Percentiles rank a stretch among this genome's conserved stretches.
Evolutionary conservation across 805 yeast genomes (phyloP).

Genomic region (Candida qinlingensis): DNA sequence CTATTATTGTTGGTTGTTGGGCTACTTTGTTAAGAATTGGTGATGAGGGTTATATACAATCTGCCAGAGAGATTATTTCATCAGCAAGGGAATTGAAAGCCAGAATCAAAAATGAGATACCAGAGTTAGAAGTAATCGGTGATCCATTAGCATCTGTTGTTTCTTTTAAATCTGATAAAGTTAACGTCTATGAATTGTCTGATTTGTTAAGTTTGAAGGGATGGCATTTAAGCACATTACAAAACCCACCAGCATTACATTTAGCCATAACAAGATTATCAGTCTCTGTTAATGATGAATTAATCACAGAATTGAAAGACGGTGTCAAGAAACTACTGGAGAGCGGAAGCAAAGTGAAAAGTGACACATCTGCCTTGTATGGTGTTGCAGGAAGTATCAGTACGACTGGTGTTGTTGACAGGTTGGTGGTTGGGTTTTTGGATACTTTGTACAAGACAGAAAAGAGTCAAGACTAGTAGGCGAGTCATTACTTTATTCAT

Average conservation of each 20-base stretch:
- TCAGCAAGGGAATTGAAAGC: slow-evolving; percentile 56
- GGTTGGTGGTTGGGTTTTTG: slow-evolving; percentile 71
- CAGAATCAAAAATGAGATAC: slow-evolving; percentile 41
- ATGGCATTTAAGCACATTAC: slow-evolving; percentile 88
- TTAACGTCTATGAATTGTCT: slow-evolving; percentile 75
- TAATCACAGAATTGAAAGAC: slow-evolving; percentile 41
- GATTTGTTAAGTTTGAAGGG: slow-evolving; percentile 64
- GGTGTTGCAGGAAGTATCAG: slow-evolving; percentile 93
- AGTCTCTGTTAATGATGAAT: slow-evolving; percentile 52
- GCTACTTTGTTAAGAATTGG: slow-evolving; percentile 84
- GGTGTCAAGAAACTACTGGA: slow-evolving; percentile 18
- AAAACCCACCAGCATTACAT: slow-evolving; percentile 87
- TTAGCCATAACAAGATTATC: slow-evolving; percentile 80
- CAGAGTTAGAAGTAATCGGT: slow-evolving; percentile 68
- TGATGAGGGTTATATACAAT: slow-evolving; percentile 67
- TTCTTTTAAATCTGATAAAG: slow-evolving; percentile 56
- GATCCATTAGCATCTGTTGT: slow-evolving; percentile 83
- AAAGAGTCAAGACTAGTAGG: not conserved
- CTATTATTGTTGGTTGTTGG: slow-evolving; percentile 97
- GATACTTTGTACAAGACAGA: slow-evolving; percentile 67
- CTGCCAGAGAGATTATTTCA: slow-evolving; percentile 60
- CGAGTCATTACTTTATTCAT: too few relatives aligned
- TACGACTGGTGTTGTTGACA: slow-evolving; percentile 80
- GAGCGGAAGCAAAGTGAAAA: slow-evolving; percentile 20
- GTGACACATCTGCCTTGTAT: slow-evolving; percentile 82